These are phyloP conservation scores for Vigna nakashimae DNA, from an alignment of 306 rosid genomes.

Conservation along the genomic window DNA sequence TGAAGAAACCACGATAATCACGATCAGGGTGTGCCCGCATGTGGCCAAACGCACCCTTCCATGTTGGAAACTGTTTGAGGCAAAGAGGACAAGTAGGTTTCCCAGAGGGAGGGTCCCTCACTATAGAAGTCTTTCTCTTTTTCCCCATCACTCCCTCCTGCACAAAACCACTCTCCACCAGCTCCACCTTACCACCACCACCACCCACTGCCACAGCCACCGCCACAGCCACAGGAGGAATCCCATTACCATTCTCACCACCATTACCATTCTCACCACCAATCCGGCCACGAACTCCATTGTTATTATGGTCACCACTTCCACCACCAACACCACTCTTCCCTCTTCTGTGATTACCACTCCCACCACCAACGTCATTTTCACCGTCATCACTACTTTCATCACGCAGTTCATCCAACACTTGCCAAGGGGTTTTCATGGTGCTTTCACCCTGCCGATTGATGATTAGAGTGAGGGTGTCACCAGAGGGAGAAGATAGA, in stretches of 20 bases:
- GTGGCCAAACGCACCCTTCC: constrained; percentile 57
- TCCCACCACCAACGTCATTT: neutral
- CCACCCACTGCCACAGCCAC: neutral
- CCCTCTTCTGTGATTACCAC: too few species aligned
- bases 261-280: too few species aligned
- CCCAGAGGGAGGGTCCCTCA: constrained; percentile 42
- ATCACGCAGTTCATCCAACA: neutral
- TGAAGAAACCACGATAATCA: constrained; percentile 40
- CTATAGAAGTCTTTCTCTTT: constrained; percentile 24
- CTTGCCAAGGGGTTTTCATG: constrained; percentile 23
- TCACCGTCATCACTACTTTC: neutral
- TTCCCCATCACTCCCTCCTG: neutral
- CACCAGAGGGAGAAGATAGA: neutral
- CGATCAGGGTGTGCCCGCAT: constrained; percentile 53
- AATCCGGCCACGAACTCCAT: neutral
- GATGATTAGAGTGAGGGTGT: neutral
- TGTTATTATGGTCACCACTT: neutral
- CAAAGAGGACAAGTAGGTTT: constrained; percentile 45
- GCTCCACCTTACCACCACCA: neutral
- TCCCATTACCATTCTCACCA: neutral
- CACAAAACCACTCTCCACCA: neutral
- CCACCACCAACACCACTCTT: neutral
- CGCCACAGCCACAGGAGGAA: neutral
- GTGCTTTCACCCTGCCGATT: neutral
- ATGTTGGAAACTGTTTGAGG: constrained; percentile 15